Evolutionary conservation across 2,329 filamentous ascomycete genomes (phyloP).

Genomic region (Colletotrichum shisoi): DNA sequence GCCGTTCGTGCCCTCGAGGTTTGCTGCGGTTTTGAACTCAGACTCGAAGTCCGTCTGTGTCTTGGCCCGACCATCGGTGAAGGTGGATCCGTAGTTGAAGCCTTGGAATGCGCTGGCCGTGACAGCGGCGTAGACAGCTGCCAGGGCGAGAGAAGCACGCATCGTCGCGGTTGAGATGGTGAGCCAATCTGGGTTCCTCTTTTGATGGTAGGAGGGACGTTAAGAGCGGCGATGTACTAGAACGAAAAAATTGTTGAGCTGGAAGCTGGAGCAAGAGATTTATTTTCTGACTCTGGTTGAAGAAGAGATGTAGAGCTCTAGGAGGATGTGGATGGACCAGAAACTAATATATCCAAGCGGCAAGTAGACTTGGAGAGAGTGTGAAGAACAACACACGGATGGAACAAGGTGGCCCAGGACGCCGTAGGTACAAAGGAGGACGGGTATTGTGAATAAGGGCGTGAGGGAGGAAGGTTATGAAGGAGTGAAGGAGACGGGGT

Average conservation of each 20-base stretch:
- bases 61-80: constrained; percentile 68
- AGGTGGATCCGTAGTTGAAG: constrained; percentile 76
- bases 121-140: constrained; percentile 47
- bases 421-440: constrained; percentile 9
- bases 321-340: background rate
- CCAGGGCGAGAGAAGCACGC: constrained; percentile 31
- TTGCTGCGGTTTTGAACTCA: constrained; percentile 72
- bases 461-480: background rate
- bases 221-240: too few relatives aligned
- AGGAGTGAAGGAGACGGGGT: background rate
- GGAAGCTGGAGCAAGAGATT: background rate
- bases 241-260: background rate
- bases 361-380: background rate
- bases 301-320: background rate
- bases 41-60: constrained; percentile 70
- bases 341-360: background rate
- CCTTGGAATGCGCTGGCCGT: constrained; percentile 61
- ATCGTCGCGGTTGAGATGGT: constrained; percentile 5
- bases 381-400: constrained; percentile 22
- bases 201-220: background rate
- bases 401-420: background rate
- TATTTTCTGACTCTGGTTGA: background rate
- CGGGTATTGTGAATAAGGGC: background rate
- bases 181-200: background rate
- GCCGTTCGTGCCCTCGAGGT: constrained; percentile 68